phyloP scores from a whole-genome alignment of 495 filamentous ascomycete genomes.

The Penicillium chermesinum region DNA sequence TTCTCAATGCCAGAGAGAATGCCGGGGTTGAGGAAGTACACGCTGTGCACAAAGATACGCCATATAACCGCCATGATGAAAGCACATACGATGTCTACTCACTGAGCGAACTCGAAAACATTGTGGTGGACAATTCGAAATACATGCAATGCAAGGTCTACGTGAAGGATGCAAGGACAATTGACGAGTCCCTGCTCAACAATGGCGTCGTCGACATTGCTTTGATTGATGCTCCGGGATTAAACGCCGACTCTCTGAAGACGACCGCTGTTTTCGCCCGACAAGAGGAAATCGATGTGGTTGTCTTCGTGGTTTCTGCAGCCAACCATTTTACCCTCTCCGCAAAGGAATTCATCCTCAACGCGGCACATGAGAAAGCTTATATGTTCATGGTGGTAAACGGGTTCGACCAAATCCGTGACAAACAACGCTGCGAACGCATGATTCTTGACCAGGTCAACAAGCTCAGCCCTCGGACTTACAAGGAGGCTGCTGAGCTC shows the following conservation, averaged over 20 bases:
- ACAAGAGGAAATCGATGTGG: slow-evolving; percentile 98
- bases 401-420: slow-evolving; percentile 87
- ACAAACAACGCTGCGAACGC: slow-evolving; percentile 81
- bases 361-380: slow-evolving; percentile 91
- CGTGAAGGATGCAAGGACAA: slow-evolving; percentile 81
- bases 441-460: slow-evolving; percentile 88
- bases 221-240: slow-evolving; percentile 90
- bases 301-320: slow-evolving; percentile 96
- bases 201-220: slow-evolving; percentile 98
- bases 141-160: slow-evolving; percentile 98
- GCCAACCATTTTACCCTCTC: slow-evolving; percentile 96
- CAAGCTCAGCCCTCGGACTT: slow-evolving; percentile 79
- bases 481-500: slow-evolving; percentile 86
- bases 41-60: slow-evolving; percentile 73
- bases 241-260: slow-evolving; percentile 93
- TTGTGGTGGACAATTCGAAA: slow-evolving; percentile 78
- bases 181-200: slow-evolving; percentile 91
- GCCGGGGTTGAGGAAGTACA: slow-evolving; percentile 90
- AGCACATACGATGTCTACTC: slow-evolving; percentile 84
- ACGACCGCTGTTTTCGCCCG: slow-evolving; percentile 95
- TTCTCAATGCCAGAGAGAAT: slow-evolving; percentile 88
- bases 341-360: slow-evolving; percentile 93
- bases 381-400: slow-evolving; percentile 99
- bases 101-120: slow-evolving; percentile 72
- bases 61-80: slow-evolving; percentile 87